Base-by-base conservation (phyloP, 805 yeast genomes). In the Saccharomycopsis sp. region DNA sequence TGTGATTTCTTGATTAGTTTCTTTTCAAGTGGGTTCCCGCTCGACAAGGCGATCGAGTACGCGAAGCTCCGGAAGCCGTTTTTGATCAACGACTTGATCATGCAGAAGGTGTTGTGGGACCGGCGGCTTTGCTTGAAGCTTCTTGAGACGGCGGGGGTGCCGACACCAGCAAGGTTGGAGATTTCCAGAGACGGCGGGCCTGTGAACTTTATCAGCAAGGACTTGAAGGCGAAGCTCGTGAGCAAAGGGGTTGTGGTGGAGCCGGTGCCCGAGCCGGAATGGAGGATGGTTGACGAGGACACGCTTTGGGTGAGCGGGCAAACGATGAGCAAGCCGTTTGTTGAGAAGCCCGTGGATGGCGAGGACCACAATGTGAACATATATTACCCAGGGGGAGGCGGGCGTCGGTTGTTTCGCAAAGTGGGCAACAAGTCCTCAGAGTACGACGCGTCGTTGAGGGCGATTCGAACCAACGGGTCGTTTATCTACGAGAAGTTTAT, bases 171-270 rank as follows among this genome's bases (percentile, higher is more conserved):
- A 13, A 71, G 97, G 51, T 59, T 92, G 32, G 94, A 87, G 53
- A 87, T 92, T 38, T 79, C 92, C 32, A 73, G 99, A 55, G 99
- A 92, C 60, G 97, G 98, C 8, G 99, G 99, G 3, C 97, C 99
- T 10, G 47, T 39, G 10, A 44, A 41, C 17, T 71, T 76, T 35
- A 75, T 85, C 29, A 85, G 82, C 52, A 75, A 71, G 20, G 80
- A 77, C 43, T 66, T 92, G 49, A 66, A 68, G 39, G 71, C 63
- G 17, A 74, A 77, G 52, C 61, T 92, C 34, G 64, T 66, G 18
- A 64, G 64, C 25, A 73, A 79, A 48, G 87, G 89, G 3, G 76
- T 84, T 43, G 67, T 68, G 37, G 59, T 68, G 21, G 49, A 54
- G 18, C 46, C 50, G 7, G 62, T 68, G 5, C 63, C 66, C 10